Conservation (phyloP, 2,329 filamentous ascomycete species). For the Alternaria gansuensis region DNA sequence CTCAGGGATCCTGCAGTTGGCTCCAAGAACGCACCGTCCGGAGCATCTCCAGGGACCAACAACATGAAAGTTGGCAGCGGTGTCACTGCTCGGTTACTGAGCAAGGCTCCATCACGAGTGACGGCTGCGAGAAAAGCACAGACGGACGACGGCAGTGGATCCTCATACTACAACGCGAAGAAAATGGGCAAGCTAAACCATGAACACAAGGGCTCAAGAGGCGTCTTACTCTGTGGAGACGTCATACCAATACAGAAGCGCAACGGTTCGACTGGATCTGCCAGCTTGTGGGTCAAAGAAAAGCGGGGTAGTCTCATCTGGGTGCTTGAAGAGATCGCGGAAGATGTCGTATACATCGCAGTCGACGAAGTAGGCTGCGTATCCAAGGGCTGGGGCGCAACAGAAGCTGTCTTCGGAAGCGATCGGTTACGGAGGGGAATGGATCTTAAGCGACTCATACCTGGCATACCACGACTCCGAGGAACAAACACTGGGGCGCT, state of each 20-base stretch:
- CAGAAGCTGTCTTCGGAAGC: conserved; percentile 85
- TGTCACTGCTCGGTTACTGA: conserved; percentile 87
- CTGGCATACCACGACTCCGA: conserved; percentile 79
- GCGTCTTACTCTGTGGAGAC: conserved; percentile 92
- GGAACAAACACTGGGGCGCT: conserved; percentile 76
- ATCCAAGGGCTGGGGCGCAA: conserved; percentile 74
- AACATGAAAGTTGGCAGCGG: conserved; percentile 75
- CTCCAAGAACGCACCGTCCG: conserved; percentile 52
- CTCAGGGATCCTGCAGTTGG: conserved; percentile 70
- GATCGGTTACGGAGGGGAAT: conserved; percentile 72
- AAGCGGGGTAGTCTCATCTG: conserved; percentile 93
- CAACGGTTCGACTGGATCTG: conserved; percentile 89
- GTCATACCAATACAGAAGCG: conserved; percentile 98
- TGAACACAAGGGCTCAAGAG: conserved; percentile 78
- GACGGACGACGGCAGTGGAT: conserved; percentile 67
- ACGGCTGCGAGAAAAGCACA: conserved; percentile 68
- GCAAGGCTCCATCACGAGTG: conserved; percentile 74
- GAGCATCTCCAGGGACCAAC: conserved; percentile 51
- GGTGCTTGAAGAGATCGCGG: conserved; percentile 97
- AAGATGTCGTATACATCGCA: conserved; percentile 82
- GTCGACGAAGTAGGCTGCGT: conserved; percentile 82
- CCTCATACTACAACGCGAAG: conserved; percentile 60
- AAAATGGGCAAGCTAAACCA: conserved; percentile 67
- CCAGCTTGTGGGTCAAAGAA: conserved; percentile 98
- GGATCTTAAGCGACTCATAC: conserved; percentile 80